Base-by-base conservation (phyloP, 2,329 filamentous ascomycete genomes). In the Dactylellina drechsleri region DNA sequence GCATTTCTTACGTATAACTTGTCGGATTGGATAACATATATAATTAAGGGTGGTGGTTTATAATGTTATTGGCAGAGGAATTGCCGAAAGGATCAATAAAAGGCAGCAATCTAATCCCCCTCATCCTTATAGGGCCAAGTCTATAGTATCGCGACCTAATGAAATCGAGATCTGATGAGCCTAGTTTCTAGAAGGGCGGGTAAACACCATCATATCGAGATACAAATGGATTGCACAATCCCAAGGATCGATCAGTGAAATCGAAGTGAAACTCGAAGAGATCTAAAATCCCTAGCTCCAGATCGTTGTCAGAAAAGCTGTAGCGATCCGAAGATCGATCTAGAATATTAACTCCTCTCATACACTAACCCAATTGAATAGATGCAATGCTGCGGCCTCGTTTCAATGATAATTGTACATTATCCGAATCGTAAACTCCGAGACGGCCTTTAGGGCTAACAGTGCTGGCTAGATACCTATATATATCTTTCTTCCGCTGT, bases 51-150 rank as follows among this genome's bases (percentile, higher is more conserved):
- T 23, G 31, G 5, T 36, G 10, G 5, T 36, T 7, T 3, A 36
- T 36, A 36, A 36, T 36, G 6, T 7, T 36, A 36, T 10, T 2
- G 10, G 6, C 31, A 5, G 31, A 36, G 31, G 6, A 36, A 36
- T 36, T 36, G 5, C 31, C 23, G 4, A 49, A 56, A 26, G 16
- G 40, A 58, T 18, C 36, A 53, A 26, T n/a, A 36, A 20, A 1
- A 13, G 31, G 54, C 28, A 3, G 43, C 56, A 61, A 56, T 52
- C 62, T 41, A 45, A 49, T 49, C 70, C 66, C 62, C 61, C 70
- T 67, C 58, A 74, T 66, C 31, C 31, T 36, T 36, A 36, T 36
- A 36, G 6, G 31, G 10, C 31, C 6, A 36, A 36, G 10, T 36
- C 31, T 36, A 36, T 36, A 36, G 1, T 36, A 36, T 36, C 3